Conservation (phyloP, 1,284 basidiomycete species). For the Ustilago bromivora region DNA sequence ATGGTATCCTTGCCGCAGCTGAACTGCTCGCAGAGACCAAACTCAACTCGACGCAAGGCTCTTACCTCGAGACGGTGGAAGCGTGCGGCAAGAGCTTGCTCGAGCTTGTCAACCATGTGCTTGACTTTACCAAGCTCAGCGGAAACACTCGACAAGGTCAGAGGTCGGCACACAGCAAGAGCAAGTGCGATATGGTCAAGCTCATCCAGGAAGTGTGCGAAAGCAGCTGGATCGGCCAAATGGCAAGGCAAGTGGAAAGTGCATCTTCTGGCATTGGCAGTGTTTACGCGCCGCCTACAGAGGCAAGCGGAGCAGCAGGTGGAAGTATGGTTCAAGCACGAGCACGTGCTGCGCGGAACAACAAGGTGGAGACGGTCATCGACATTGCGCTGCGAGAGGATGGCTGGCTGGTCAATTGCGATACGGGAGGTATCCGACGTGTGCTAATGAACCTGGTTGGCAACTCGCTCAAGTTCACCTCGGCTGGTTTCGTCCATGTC, state of each 20-base stretch:
- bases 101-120: slow-evolving; percentile 87
- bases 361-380: slow-evolving; percentile 84
- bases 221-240: slow-evolving; percentile 92
- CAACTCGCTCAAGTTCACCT: slow-evolving; percentile 92
- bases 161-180: slow-evolving; percentile 33
- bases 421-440: slow-evolving; percentile 90
- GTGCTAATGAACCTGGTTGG: slow-evolving; percentile 94
- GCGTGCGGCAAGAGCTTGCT: slow-evolving; percentile 72
- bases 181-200: slow-evolving; percentile 78
- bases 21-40: slow-evolving; percentile 86
- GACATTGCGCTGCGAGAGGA: slow-evolving; percentile 81
- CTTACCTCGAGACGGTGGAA: slow-evolving; percentile 81
- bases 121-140: slow-evolving; percentile 95
- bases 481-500: slow-evolving; percentile 87
- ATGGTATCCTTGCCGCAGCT: slow-evolving; percentile 83
- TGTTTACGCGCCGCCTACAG: slow-evolving; percentile 81
- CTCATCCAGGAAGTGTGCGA: slow-evolving; percentile 95
- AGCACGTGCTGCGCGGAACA: slow-evolving; percentile 39
- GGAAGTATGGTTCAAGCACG: slow-evolving; percentile 32
- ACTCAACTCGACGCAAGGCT: slow-evolving; percentile 83
- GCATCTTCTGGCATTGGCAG: slow-evolving; percentile 80
- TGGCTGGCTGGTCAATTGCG: slow-evolving; percentile 89
- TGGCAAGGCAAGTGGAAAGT: slow-evolving; percentile 76
- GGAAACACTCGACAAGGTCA: slow-evolving; percentile 74
- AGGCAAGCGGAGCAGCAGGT: neutral